Evolutionary conservation across 306 rosid species (phyloP), one percentile per base, ranked within the genome.

Genomic region (Adenanthera pavonina): DNA sequence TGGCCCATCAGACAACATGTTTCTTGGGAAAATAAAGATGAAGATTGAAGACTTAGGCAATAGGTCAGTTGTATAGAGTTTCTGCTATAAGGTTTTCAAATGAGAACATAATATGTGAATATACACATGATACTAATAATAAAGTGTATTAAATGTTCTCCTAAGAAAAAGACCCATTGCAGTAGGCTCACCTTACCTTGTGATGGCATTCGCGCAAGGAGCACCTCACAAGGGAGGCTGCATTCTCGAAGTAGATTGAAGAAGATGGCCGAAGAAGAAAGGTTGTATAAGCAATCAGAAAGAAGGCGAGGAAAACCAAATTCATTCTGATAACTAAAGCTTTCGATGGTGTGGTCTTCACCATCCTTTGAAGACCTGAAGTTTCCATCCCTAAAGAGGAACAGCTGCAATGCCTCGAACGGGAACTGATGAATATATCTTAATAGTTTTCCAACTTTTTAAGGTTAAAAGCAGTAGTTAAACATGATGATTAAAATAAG

Each of bases 171-270:
- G 41, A 59, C 51, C 80, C 75, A 81, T 78, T 53, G 48, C 69
- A 84, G 74, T 49, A 78, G 79, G 92, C 98, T 93, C 97, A 95
- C 97, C 98, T 95, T 89, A 92, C 99, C 94, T 95, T 93, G 88
- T 88, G 96, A 88, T 83, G 92, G 83, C 98, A 93, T 80, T 89
- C 94, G 0, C 82, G 85, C 82, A 95, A 72, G 34, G 99, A 93
- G 87, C 97, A 95, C 74, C 89, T 75, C n/a, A 92, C 91, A 44
- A 89, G 81, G 7, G 94, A 88, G 5, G 91, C 92, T 6, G 97
- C 91, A 85, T 91, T 91, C 35, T 89, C 87, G 19, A 89, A 88
- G 82, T 94, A 94, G 61, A 80, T 14, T 0, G 97, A 88, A 41
- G 92, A 84, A 70, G 96, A 86, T 8, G 99, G 98, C 75, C 89